Evolutionary conservation across 2,329 filamentous ascomycete species (phyloP).

Genomic region (Atkinsonella hypoxylon): DNA sequence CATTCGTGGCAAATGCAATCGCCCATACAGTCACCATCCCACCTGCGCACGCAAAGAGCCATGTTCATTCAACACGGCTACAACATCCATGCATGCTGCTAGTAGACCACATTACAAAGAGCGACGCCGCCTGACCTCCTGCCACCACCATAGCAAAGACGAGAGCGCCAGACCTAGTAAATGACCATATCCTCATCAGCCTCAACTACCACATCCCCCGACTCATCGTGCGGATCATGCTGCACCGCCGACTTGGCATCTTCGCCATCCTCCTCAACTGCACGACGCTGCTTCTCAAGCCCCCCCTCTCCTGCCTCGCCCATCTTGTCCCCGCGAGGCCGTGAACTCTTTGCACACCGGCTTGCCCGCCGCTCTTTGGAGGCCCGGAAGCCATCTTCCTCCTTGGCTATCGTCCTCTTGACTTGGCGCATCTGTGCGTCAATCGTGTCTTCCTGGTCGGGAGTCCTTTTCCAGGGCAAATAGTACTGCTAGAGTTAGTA

Average conservation of each 20-base stretch:
- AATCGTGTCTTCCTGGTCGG: slow-evolving; percentile 58
- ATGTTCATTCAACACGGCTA: not conserved
- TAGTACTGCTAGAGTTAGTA: slow-evolving; percentile 51
- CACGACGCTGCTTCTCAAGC: not conserved
- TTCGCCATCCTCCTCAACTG: not conserved
- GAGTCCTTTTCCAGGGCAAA: slow-evolving; percentile 65
- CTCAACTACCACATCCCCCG: slow-evolving; percentile 67
- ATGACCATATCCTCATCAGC: slow-evolving; percentile 86
- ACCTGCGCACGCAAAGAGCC: too few relatives aligned
- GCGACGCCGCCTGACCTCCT: not conserved
- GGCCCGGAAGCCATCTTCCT: slow-evolving; percentile 51
- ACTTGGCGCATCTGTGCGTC: slow-evolving; percentile 56
- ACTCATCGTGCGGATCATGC: slow-evolving; percentile 51
- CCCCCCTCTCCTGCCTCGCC: slow-evolving; percentile 16
- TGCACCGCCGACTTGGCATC: slow-evolving; percentile 9
- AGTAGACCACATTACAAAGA: not conserved
- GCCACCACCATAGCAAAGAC: not conserved
- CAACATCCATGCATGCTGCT: not conserved
- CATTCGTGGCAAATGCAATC: too few relatives aligned
- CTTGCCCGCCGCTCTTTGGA: slow-evolving; percentile 27
- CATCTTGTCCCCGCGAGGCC: slow-evolving; percentile 16
- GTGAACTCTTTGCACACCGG: slow-evolving; percentile 11
- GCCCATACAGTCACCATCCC: too few relatives aligned
- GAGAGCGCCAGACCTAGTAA: slow-evolving; percentile 45
- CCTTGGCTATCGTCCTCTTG: slow-evolving; percentile 50